phyloP scores from a whole-genome alignment of 805 yeast genomes.

The Candida stauntonica region DNA sequence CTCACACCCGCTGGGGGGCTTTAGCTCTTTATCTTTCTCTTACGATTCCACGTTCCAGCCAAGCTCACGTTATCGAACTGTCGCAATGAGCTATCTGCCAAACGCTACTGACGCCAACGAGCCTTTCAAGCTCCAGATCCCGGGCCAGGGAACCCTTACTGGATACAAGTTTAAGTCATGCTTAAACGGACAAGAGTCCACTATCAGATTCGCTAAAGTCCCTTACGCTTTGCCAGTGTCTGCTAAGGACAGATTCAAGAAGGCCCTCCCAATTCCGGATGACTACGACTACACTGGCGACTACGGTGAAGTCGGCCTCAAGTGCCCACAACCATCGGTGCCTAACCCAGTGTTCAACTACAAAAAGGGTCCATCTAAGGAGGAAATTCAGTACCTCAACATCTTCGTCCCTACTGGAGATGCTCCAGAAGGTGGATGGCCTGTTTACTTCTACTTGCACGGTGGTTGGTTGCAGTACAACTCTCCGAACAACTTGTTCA shows the following conservation, averaged over 20 bases:
- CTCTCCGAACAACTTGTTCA: conserved; percentile 14
- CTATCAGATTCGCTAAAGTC: conserved; percentile 29
- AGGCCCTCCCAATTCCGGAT: conserved; percentile 31
- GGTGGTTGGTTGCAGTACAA: conserved; percentile 41
- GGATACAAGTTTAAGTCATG: conserved; percentile 23
- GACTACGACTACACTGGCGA: conserved; percentile 36
- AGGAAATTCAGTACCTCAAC: conserved; percentile 33
- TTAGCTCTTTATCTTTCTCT: too few relatives aligned
- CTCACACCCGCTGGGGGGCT: too few relatives aligned
- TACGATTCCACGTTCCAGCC: too few relatives aligned
- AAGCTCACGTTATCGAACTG: too few relatives aligned
- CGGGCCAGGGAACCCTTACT: conserved; percentile 26
- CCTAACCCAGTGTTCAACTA: conserved; percentile 27
- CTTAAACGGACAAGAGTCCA: conserved; percentile 13
- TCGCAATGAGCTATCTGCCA: conserved; percentile 8
- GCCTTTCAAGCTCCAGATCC: conserved; percentile 8
- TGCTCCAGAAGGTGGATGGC: conserved; percentile 38
- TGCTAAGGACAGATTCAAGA: conserved; percentile 31
- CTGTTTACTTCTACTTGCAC: conserved; percentile 37
- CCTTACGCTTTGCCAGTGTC: conserved; percentile 33
- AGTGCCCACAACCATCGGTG: conserved; percentile 36
- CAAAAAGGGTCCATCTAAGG: conserved; percentile 21
- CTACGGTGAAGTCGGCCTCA: conserved; percentile 31
- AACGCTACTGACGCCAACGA: conserved; percentile 6
- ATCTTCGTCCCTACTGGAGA: conserved; percentile 35